A percentile compares a stretch with the other conserved stretches of the same genome.
Conservation (phyloP, 768 basidiomycete genomes). For the Mycena sanguinolenta region DNA sequence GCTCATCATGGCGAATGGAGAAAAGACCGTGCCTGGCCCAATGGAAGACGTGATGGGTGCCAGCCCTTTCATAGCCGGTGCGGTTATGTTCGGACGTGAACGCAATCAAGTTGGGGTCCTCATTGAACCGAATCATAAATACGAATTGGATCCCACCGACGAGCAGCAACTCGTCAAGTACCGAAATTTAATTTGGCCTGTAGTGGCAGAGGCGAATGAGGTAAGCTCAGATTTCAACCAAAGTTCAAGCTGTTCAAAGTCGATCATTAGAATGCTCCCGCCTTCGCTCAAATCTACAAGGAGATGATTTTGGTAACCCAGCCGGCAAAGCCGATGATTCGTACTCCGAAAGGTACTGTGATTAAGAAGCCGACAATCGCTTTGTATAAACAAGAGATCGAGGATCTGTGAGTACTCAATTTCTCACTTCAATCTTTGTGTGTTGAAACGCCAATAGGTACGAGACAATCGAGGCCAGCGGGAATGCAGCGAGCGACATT, state of each 20-base stretch:
- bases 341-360: conserved; percentile 63
- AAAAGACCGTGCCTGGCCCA: conserved; percentile 18
- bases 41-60: conserved; percentile 19
- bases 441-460: conserved; percentile 21
- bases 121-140: conserved; percentile 15
- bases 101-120: conserved; percentile 29
- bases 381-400: conserved; percentile 60
- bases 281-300: conserved; percentile 57
- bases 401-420: conserved; percentile 51
- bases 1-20: conserved; percentile 15
- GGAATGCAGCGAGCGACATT: conserved; percentile 21
- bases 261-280: conserved; percentile 46
- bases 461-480: conserved; percentile 36
- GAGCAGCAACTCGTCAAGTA: conserved; percentile 8
- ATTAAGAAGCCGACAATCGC: conserved; percentile 57
- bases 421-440: not conserved
- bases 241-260: not conserved
- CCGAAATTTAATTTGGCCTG: conserved; percentile 36
- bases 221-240: not conserved
- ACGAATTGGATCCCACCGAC: conserved; percentile 1
- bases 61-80: conserved; percentile 16
- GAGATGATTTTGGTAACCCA: conserved; percentile 44
- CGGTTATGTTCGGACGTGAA: conserved; percentile 21
- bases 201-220: conserved; percentile 59
- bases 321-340: conserved; percentile 56